These are phyloP conservation scores for Zymoseptoria tritici DNA, from an alignment of 2,329 filamentous ascomycete species.

Conservation along the genomic window DNA sequence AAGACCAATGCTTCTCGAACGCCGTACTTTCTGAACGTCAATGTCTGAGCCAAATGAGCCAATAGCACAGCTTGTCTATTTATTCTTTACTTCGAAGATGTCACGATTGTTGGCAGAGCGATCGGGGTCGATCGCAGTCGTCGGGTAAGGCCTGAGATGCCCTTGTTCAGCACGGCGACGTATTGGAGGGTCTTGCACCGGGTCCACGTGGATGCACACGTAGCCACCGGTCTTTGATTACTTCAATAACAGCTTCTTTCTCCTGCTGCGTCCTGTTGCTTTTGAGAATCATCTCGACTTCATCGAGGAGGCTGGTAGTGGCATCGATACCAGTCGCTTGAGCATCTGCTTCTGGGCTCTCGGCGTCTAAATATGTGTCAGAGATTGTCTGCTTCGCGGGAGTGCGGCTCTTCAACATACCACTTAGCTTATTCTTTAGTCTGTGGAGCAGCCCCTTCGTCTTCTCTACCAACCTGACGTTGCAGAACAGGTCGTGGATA, in stretches of 20 bases:
- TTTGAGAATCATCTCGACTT: background rate
- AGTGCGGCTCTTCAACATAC: background rate
- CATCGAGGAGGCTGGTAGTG: background rate
- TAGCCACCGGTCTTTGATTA: background rate
- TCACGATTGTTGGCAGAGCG: too few relatives aligned
- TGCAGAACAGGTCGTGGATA: background rate
- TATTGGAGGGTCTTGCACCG: too few relatives aligned
- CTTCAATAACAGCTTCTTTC: background rate
- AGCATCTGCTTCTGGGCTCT: background rate
- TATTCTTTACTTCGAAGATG: too few relatives aligned
- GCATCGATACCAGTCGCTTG: background rate
- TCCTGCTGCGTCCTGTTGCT: background rate
- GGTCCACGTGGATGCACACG: background rate
- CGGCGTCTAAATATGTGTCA: background rate
- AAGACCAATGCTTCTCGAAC: too few relatives aligned
- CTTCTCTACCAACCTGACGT: background rate
- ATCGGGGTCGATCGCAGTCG: too few relatives aligned
- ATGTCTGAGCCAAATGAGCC: too few relatives aligned
- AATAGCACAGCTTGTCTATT: too few relatives aligned
- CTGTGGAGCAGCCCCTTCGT: background rate
- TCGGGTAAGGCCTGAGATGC: too few relatives aligned
- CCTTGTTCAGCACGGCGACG: too few relatives aligned
- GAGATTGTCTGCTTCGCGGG: background rate
- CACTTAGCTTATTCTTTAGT: background rate
- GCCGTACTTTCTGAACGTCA: too few relatives aligned